These are phyloP conservation scores for Dothiorella sarmentorum DNA, from an alignment of 2,329 filamentous ascomycete genomes.

Conservation along the genomic window DNA sequence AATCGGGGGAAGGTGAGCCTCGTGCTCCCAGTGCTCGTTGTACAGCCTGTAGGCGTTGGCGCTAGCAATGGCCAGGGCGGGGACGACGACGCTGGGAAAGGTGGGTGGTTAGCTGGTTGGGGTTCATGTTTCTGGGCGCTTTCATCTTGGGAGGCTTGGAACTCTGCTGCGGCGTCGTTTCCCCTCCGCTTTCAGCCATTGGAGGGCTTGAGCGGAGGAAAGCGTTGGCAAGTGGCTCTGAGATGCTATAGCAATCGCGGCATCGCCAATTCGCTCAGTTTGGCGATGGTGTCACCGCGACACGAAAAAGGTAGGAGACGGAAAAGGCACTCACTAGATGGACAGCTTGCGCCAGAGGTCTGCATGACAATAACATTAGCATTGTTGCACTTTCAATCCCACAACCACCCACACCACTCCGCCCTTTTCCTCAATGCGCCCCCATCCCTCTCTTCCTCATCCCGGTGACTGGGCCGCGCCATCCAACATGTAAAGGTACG, in stretches of 20 bases:
- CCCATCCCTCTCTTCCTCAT: conserved; percentile 19
- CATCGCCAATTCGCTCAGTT: background rate
- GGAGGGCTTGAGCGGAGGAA: background rate
- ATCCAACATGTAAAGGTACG: conserved; percentile 31
- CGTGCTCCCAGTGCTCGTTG: conserved; percentile 97
- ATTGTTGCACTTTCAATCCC: background rate
- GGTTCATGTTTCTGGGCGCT: background rate
- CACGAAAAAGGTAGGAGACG: background rate
- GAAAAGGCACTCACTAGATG: conserved; percentile 70
- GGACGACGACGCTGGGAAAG: conserved; percentile 65
- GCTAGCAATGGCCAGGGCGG: conserved; percentile 65
- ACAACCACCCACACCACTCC: background rate
- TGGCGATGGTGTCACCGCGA: background rate
- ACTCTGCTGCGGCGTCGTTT: background rate
- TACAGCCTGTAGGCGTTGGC: conserved; percentile 89
- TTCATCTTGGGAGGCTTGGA: background rate
- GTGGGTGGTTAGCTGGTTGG: background rate
- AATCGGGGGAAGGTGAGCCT: conserved; percentile 75
- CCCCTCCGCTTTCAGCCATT: background rate
- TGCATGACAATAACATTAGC: conserved; percentile 37
- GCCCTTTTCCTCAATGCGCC: background rate
- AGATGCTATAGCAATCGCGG: background rate
- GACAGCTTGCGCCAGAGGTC: conserved; percentile 96
- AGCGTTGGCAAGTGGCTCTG: background rate
- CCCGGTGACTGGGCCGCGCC: conserved; percentile 19